phyloP scores from a whole-genome alignment of 371 early-diverging fungal genomes.

The Circinella minor region DNA sequence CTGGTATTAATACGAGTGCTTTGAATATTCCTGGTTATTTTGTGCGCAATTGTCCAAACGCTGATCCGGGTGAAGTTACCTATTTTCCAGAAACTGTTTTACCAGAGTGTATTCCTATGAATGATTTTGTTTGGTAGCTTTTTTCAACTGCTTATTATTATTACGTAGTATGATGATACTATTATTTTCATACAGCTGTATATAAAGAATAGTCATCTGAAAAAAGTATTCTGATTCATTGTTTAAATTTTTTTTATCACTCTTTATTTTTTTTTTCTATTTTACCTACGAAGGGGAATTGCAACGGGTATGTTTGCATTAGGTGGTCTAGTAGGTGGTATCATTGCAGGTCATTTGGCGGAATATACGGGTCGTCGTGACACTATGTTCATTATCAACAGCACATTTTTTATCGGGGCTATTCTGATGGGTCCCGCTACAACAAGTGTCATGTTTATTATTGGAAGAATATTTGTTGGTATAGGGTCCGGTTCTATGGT shows the following conservation, averaged over 20 bases:
- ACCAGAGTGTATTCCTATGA: conserved; percentile 51
- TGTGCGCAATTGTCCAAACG: conserved; percentile 42
- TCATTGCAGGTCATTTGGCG: conserved; percentile 60
- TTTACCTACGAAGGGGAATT: conserved; percentile 45
- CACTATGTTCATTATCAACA: conserved; percentile 68
- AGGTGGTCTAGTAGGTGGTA: conserved; percentile 78
- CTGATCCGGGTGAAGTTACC: conserved; percentile 33
- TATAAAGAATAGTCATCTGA: not conserved
- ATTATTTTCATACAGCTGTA: too few relatives aligned
- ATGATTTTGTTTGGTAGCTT: conserved; percentile 50
- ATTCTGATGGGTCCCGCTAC: conserved; percentile 62
- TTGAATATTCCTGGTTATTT: conserved; percentile 46
- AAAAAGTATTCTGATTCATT: not conserved
- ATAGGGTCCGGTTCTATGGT: conserved; percentile 77
- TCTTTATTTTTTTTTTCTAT: not conserved
- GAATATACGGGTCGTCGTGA: conserved; percentile 70
- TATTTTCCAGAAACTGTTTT: conserved; percentile 41
- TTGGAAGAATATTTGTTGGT: conserved; percentile 86
- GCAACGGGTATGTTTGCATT: conserved; percentile 70
- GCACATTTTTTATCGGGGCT: conserved; percentile 70
- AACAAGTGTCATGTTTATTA: conserved; percentile 63
- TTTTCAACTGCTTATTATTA: not conserved
- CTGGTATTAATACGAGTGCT: conserved; percentile 49
- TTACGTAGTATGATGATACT: too few relatives aligned
- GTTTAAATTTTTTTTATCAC: too few relatives aligned